Evolutionary conservation across 176 grass and related monocot genomes (phyloP), one percentile per base, ranked within the genome.

Genomic region (Ensete glaucum): DNA sequence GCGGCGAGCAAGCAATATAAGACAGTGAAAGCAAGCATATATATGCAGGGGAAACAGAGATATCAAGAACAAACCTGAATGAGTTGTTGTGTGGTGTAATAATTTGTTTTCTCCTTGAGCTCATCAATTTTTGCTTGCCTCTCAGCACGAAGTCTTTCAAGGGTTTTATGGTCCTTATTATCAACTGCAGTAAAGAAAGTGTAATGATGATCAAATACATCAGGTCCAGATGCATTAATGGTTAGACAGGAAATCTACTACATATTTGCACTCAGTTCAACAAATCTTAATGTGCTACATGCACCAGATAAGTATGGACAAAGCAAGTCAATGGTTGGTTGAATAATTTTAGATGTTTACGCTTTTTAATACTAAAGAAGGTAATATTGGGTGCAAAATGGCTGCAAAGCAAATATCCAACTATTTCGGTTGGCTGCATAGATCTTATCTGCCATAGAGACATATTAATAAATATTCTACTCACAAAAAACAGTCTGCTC

Each of bases 101-200:
- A 79, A 55, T 79, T 79, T 79, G 77, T 79, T 53, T 66, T 79
- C 64, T 79, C 77, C 27, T 79, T 79, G n/a, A 78, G 49, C 60
- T 79, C 53, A 58, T 67, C 51, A 48, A 70, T 57, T 49, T 48
- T 79, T 25, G 22, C 77, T 70, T 70, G 51, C 65, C 64, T 79
- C 63, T 70, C 77, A 20, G 15, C 65, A 22, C 65, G 52, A 64
- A 79, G 77, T 65, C 77, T 69, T 69, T 70, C 77, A 49, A 79
- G 64, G 24, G 52, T 58, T 49, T 79, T 70, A 52, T 70, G 53
- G 65, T 70, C 77, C 65, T 70, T 79, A 23, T 8, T 21, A 70
- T 70, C 65, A 21, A 69, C 77, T 79, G 77, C 52, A 70, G 54
- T 50, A 59, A 67, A 49, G 23, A 23, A 78, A 20, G 26, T 14